Conservation (phyloP, 2,329 filamentous ascomycete genomes). For the Pseudocercospora eumusae region DNA sequence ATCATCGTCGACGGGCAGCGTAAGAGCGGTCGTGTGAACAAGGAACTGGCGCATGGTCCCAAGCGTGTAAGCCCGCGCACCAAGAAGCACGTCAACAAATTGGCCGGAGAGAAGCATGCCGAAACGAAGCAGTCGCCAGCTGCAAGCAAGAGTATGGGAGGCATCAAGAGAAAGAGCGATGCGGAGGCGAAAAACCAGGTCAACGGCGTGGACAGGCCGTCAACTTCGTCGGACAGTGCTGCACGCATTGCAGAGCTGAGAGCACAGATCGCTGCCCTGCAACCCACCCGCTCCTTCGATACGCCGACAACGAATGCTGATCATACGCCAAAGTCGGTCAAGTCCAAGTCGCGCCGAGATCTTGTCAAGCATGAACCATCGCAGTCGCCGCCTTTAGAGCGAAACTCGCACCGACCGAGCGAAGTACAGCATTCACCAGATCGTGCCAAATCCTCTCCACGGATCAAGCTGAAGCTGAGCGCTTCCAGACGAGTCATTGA, state of each 20-base stretch:
- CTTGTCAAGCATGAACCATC: conserved; percentile 14
- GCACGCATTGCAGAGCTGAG: conserved; percentile 35
- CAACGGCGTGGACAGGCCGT: conserved; percentile 22
- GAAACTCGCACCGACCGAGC: conserved; percentile 27
- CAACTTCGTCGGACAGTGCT: conserved; percentile 22
- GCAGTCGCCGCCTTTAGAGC: conserved; percentile 25
- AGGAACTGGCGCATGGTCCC: conserved; percentile 30
- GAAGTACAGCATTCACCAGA: conserved; percentile 28
- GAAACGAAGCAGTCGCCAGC: conserved; percentile 22
- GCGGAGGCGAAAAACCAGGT: conserved; percentile 16
- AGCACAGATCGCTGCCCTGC: conserved; percentile 37
- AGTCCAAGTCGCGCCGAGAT: conserved; percentile 14
- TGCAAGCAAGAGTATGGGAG: conserved; percentile 23
- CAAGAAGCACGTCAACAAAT: conserved; percentile 37
- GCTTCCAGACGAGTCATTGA: conserved; percentile 26
- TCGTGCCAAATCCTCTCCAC: conserved; percentile 31
- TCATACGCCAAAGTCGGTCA: conserved; percentile 29
- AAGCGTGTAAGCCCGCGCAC: conserved; percentile 37
- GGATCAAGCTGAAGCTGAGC: conserved; percentile 36
- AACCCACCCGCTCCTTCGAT: conserved; percentile 32
- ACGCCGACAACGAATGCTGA: conserved; percentile 11
- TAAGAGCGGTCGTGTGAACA: conserved; percentile 62
- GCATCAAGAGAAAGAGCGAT: conserved; percentile 21
- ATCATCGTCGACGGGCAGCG: conserved; percentile 67
- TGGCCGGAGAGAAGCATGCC: conserved; percentile 26